Percentiles rank a stretch among this genome's conserved stretches.
phyloP scores from a whole-genome alignment of 164 flowering plant species.

The Amborella trichopoda region DNA sequence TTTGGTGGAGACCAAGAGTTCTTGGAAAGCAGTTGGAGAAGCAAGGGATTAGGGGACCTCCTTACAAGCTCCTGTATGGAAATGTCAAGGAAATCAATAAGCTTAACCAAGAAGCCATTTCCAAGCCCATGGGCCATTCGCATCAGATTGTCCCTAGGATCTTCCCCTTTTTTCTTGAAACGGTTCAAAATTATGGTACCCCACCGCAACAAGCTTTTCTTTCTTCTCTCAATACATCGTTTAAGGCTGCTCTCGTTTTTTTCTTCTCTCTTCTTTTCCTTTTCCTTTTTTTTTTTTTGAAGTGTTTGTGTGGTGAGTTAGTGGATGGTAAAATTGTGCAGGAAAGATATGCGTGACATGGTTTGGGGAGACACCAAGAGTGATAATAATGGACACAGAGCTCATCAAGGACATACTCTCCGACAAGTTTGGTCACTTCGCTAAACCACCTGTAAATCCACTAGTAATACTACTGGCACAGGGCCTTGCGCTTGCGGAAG shows the following conservation, averaged over 20 bases:
- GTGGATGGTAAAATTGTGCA: too few relatives aligned
- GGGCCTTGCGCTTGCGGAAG: conserved; percentile 7
- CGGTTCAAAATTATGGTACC: conserved; percentile 10
- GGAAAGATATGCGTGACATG: conserved; percentile 4
- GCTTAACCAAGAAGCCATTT: conserved; percentile 1
- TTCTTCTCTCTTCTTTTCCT: too few relatives aligned
- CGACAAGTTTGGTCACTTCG: conserved; percentile 8
- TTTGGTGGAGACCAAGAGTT: conserved; percentile 11
- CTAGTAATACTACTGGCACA: conserved; percentile 1
- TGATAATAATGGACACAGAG: conserved; percentile 8
- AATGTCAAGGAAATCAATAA: conserved; percentile 2
- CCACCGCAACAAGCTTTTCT: too few relatives aligned
- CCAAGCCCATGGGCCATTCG: conserved; percentile 13
- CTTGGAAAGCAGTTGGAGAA: conserved; percentile 4
- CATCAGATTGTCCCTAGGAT: conserved; percentile 12
- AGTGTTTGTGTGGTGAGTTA: too few relatives aligned
- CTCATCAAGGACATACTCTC: conserved; percentile 6
- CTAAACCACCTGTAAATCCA: not conserved
- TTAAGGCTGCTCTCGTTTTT: too few relatives aligned
- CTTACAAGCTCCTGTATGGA: conserved; percentile 6
- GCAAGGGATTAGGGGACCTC: conserved; percentile 10
- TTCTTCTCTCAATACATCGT: too few relatives aligned
- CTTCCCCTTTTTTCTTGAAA: conserved; percentile 6
- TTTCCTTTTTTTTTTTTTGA: too few relatives aligned
- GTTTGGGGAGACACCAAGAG: conserved; percentile 4